Percentiles rank a stretch among this genome's conserved stretches.
phyloP scores from a whole-genome alignment of 1,139 yeast genomes.

The Nakaseomyces kungkrabaensis region DNA sequence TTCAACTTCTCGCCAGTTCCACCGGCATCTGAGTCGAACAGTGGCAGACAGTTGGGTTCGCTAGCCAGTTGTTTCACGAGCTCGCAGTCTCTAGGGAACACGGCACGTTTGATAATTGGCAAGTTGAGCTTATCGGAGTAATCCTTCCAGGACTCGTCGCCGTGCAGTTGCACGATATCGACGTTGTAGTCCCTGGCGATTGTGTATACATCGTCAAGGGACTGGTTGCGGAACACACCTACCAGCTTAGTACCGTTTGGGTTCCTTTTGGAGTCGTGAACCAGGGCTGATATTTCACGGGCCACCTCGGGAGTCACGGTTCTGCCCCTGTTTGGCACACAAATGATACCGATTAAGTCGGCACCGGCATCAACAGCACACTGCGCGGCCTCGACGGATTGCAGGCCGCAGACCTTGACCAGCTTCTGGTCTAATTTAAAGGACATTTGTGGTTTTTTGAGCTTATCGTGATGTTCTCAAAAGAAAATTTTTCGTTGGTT shows the following conservation, averaged over 20 bases:
- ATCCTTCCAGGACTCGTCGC: constrained; percentile 57
- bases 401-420: constrained; percentile 77
- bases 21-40: constrained; percentile 82
- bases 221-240: constrained; percentile 86
- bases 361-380: constrained; percentile 59
- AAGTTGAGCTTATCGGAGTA: constrained; percentile 34
- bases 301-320: constrained; percentile 55
- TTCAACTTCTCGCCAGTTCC: constrained; percentile 79
- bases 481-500: too few species aligned
- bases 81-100: constrained; percentile 46
- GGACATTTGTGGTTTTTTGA: not conserved
- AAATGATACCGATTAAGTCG: constrained; percentile 67
- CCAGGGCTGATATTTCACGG: constrained; percentile 37
- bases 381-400: constrained; percentile 56
- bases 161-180: constrained; percentile 85
- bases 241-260: constrained; percentile 35
- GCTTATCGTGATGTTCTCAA: not conserved
- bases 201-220: constrained; percentile 47
- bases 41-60: constrained; percentile 36
- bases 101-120: constrained; percentile 69
- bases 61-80: constrained; percentile 11
- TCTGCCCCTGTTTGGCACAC: constrained; percentile 74
- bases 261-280: constrained; percentile 12
- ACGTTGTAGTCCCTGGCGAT: constrained; percentile 41
- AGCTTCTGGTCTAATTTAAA: constrained; percentile 5